phyloP scores from a whole-genome alignment of 352 stramenopile species.

The Halophytophthora batemanensis region DNA sequence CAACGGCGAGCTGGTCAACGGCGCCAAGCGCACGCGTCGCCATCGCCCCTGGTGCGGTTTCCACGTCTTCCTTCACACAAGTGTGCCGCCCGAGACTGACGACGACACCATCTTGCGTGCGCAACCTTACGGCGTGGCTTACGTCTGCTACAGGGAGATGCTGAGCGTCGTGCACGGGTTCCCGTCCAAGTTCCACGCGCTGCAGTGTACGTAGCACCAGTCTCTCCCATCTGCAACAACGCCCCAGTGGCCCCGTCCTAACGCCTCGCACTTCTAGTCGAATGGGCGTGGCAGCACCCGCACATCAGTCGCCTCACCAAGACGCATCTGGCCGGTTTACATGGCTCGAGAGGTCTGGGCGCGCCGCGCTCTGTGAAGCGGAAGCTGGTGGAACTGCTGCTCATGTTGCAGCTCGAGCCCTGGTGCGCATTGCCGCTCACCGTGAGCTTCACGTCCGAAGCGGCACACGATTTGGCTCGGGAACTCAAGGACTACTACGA shows the following conservation, averaged over 20 bases:
- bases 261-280: constrained; percentile 32
- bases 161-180: constrained; percentile 70
- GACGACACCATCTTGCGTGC: no score
- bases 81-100: background rate
- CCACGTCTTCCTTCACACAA: background rate
- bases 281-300: constrained; percentile 80
- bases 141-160: constrained; percentile 65
- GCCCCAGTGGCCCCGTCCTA: background rate
- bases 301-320: constrained; percentile 51
- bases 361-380: constrained; percentile 56
- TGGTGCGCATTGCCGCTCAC: constrained; percentile 48
- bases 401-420: constrained; percentile 56
- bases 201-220: constrained; percentile 54
- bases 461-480: constrained; percentile 34
- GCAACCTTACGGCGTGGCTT: no score
- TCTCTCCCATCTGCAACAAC: background rate
- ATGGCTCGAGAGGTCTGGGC: constrained; percentile 37
- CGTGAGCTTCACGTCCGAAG: constrained; percentile 50
- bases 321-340: constrained; percentile 27
- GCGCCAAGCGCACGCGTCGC: constrained; percentile 56
- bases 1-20: constrained; percentile 68
- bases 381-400: constrained; percentile 67
- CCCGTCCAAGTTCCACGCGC: constrained; percentile 65
- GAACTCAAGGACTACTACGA: constrained; percentile 27
- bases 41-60: constrained; percentile 50